These are phyloP conservation scores for Aspergillus leporis DNA, from an alignment of 495 filamentous ascomycete species.

Conservation along the genomic window DNA sequence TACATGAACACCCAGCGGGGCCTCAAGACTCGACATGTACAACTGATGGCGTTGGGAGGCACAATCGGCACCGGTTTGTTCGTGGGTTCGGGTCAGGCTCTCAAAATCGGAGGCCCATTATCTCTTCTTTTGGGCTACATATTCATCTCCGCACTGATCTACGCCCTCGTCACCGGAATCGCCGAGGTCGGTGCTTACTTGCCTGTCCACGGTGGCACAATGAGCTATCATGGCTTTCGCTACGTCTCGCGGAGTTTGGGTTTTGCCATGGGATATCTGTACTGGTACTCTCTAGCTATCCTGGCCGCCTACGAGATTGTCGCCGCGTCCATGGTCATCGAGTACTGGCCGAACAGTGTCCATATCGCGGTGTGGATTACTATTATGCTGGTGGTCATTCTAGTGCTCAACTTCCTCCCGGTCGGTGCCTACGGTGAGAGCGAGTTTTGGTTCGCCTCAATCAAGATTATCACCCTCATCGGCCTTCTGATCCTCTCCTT, in stretches of 20 bases:
- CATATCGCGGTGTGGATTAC: constrained; percentile 65
- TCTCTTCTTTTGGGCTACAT: constrained; percentile 65
- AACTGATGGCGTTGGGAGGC: constrained; percentile 68
- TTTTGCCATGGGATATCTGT: constrained; percentile 63
- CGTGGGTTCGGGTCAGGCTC: constrained; percentile 59
- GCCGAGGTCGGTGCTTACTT: constrained; percentile 67
- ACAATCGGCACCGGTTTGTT: constrained; percentile 66
- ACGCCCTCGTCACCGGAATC: constrained; percentile 60
- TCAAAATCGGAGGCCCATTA: constrained; percentile 61
- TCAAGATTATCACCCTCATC: constrained; percentile 77
- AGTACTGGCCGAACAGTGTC: constrained; percentile 61
- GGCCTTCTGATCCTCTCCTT: constrained; percentile 70
- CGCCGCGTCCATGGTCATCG: constrained; percentile 69
- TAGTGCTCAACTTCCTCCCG: constrained; percentile 66
- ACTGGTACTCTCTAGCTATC: constrained; percentile 66
- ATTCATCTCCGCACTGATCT: constrained; percentile 61
- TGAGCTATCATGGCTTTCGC: constrained; percentile 57
- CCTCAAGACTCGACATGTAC: constrained; percentile 58
- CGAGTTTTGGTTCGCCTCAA: constrained; percentile 70
- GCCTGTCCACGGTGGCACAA: constrained; percentile 59
- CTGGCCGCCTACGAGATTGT: constrained; percentile 67
- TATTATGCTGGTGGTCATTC: constrained; percentile 68
- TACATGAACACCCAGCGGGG: constrained; percentile 44
- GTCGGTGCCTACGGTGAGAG: constrained; percentile 70
- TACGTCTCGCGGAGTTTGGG: constrained; percentile 63